Evolutionary conservation across 2,329 filamentous ascomycete genomes (phyloP), one percentile per base, ranked within the genome.

Genomic region (Rhynchosporium secalis): DNA sequence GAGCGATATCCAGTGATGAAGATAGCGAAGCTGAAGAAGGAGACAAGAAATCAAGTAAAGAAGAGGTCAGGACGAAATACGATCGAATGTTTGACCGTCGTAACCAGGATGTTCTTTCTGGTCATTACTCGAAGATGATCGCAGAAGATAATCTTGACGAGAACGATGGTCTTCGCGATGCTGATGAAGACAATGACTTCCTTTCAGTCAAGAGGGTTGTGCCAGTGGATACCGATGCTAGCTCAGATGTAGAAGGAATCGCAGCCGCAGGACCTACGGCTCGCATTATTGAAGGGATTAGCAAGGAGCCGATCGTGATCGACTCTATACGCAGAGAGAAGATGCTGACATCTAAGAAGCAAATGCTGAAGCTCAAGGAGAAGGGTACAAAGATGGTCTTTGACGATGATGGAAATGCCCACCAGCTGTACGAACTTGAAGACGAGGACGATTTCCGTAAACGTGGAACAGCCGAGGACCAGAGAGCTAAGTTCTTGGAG

Each of bases 71-170:
- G 65, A 99, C 96, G 38, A 98, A 96, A 76, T 96, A 96, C 75
- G 92, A 99, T 76, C 89, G 92, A 70, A 98, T 99, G 95, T 97
- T 98, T 76, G 94, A 97, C 79, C 84, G 95, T 64, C 90, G 89
- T 70, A 99, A 99, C 76, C 94, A 98, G 76, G 93, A 97, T 73
- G 90, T 99, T 38, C 78, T 99, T 67, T 93, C 94, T n/a, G 87
- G 89, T 61, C 95, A 99, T 77, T 98, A 97, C 79, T 86, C 86
- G 63, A 96, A 94, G 72, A 83, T 99, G 66, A 87, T 98, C 64
- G 82, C 82, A 56, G 82, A 87, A 45, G 86, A 83, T 56, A 78
- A 80, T 46, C 77, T 76, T 29, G 72, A 76, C 2, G 75, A 77
- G 5, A 75, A 81, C 68, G 74, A 56, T 33, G 80, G 74, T 3